These are phyloP conservation scores for Senna siamea DNA, from an alignment of 306 rosid genomes.

Conservation along the genomic window DNA sequence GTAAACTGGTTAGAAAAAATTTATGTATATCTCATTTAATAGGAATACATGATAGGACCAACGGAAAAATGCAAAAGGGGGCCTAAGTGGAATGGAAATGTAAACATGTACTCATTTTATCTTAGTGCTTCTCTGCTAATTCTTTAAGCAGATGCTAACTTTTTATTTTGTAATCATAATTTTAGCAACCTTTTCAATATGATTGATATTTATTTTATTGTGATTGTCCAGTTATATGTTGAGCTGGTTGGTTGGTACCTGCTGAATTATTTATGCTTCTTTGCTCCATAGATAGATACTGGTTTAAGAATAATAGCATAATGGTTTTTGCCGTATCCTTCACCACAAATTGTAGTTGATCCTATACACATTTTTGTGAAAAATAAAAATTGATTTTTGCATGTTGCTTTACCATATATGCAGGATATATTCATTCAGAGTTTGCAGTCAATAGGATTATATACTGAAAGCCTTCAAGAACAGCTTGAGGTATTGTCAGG, in stretches of 20 bases:
- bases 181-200: background rate
- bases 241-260: conserved; percentile 6
- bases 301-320: conserved; percentile 3
- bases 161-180: background rate
- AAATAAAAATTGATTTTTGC: conserved; percentile 32
- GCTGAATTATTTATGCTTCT: conserved; percentile 25
- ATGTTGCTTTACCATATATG: conserved; percentile 42
- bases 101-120: background rate
- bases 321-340: conserved; percentile 12
- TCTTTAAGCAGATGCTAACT: background rate
- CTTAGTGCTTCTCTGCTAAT: background rate
- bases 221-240: conserved; percentile 5
- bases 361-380: background rate
- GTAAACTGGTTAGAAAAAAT: background rate
- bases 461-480: conserved; percentile 55
- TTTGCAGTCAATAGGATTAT: conserved; percentile 80
- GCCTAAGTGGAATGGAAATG: background rate
- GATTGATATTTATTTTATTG: background rate
- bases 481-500: conserved; percentile 73
- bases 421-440: conserved; percentile 86
- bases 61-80: background rate
- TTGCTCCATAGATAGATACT: background rate
- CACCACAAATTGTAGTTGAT: conserved; percentile 17
- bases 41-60: background rate
- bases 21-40: background rate